Percentiles rank a stretch among this genome's conserved stretches.
These are phyloP conservation scores for Adansonia grandidieri DNA, from an alignment of 441 rosid genomes.

Conservation along the genomic window DNA sequence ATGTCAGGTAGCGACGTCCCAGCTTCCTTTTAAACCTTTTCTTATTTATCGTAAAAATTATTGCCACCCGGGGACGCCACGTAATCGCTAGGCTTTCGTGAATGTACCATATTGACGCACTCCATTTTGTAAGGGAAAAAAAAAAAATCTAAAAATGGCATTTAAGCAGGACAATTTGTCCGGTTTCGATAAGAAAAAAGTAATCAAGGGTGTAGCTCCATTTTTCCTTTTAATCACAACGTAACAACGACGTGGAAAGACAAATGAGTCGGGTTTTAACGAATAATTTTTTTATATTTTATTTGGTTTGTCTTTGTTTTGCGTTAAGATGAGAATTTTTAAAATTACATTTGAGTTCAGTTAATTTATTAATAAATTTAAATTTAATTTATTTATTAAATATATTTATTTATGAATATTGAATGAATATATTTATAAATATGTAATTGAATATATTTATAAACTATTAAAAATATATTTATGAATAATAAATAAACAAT, in stretches of 20 bases:
- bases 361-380: too few species aligned
- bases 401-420: too few species aligned
- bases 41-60: neutral
- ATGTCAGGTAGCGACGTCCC: constrained; percentile 15
- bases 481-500: too few species aligned
- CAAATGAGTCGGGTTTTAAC: too few species aligned
- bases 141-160: neutral
- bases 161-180: neutral
- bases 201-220: neutral
- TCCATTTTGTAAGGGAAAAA: neutral
- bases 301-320: too few species aligned
- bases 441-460: too few species aligned
- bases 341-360: too few species aligned
- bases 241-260: neutral
- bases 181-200: neutral
- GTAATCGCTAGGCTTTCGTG: constrained; percentile 23
- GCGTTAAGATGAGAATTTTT: too few species aligned
- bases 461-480: too few species aligned
- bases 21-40: constrained; percentile 4
- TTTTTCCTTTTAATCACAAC: neutral
- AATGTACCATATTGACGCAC: neutral
- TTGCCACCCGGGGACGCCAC: constrained; percentile 48
- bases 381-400: too few species aligned
- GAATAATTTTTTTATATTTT: too few species aligned
- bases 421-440: too few species aligned